Evolutionary conservation across 768 basidiomycete species (phyloP), one percentile per base, ranked within the genome.

Genomic region (Lactarius vividus): DNA sequence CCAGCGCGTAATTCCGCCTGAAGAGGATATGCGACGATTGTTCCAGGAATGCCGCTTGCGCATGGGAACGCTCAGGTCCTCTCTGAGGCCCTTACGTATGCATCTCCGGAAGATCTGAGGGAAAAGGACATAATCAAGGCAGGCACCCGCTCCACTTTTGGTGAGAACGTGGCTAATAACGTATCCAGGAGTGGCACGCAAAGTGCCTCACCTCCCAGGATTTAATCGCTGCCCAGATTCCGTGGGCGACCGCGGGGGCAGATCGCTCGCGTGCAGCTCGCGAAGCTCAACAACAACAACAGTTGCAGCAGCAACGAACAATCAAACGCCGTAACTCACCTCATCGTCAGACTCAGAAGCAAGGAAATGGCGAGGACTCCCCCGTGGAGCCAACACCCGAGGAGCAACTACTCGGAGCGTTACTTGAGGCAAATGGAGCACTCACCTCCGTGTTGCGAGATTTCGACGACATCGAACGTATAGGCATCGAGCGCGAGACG

Each of bases 221-320:
- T 66, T 82, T 95, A 13, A 85, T 96, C 31, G 88, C 81, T 69
- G 87, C 89, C 13, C 94, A 96, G 76, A 94, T 97, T 71, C 87
- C 90, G 8, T 96, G 95, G 94, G 95, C 95, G 4, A 84, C 87
- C 26, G 87, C 92, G 1, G 84, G 88, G 16, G 94, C 94, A 1
- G 88, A 90, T 70, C 85, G 85, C 55, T 89, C 89, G 9, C 81
- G 90, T 39, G 71, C 72, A 23, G 57, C 39, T 33, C 70, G 65
- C 35, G 69, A 70, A 57, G 57, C 62, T 33, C 54, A 53, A n/a
- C 44, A 46, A 23, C 44, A 40, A 18, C 40, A 46, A 23, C 56
- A 57, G 7, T 37, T 39, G 20, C 70, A 70, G 46, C 67, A 64
- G 3, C 66, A 64, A 18, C 63, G 65, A n/a, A 29, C 65, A 8